Evolutionary conservation across 78 protist species (phyloP).

Genomic region (Dictyostelium discoideum): DNA sequence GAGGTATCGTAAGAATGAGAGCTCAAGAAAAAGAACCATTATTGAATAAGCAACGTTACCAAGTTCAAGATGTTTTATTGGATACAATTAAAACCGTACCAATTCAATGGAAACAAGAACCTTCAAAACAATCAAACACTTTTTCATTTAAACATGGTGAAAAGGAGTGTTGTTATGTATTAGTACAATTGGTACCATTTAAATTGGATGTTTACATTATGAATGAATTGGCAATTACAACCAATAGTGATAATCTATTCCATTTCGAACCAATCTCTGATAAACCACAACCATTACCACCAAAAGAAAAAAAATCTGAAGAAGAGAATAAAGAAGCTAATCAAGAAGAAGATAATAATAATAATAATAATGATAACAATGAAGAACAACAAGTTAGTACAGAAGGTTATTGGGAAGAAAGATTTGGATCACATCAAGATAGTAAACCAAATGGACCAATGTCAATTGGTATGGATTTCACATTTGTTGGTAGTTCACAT

Average conservation of each 20-base stretch:
- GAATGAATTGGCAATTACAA: conserved; percentile 44
- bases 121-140: not conserved
- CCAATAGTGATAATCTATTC: conserved; percentile 23
- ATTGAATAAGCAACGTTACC: conserved; percentile 31
- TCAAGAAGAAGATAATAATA: not conserved
- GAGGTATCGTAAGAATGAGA: conserved; percentile 23
- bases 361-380: not conserved
- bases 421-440: conserved; percentile 72
- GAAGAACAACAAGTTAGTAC: not conserved
- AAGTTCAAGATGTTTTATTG: conserved; percentile 39
- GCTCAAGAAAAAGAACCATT: conserved; percentile 39
- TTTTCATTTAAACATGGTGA: conserved; percentile 36
- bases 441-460: conserved; percentile 85
- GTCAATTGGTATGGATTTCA: conserved; percentile 87
- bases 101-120: conserved; percentile 1
- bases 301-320: not conserved
- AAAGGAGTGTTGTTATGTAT: conserved; percentile 1
- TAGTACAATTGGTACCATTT: not conserved
- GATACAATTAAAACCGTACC: conserved; percentile 5
- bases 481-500: conserved; percentile 76
- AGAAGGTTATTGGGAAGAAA: conserved; percentile 78
- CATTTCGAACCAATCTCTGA: conserved; percentile 69
- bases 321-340: not conserved
- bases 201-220: conserved; percentile 51
- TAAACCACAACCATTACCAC: not conserved